phyloP scores from a whole-genome alignment of 2,329 filamentous ascomycete species.

The Claviceps capensis region DNA sequence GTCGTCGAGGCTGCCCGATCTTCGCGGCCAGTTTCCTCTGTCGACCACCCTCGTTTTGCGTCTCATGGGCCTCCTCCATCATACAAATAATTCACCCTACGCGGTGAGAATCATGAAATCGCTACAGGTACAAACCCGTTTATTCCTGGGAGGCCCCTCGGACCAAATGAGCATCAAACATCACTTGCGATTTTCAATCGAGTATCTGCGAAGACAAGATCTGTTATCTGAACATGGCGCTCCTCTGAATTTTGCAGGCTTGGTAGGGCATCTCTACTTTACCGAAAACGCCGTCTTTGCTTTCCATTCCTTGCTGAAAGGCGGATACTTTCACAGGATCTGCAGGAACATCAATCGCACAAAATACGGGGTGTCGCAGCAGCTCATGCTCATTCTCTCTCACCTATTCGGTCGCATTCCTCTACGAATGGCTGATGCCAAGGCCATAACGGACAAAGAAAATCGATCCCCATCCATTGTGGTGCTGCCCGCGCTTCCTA shows the following conservation, averaged over 20 bases:
- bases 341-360: conserved; percentile 39
- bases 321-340: conserved; percentile 52
- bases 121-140: conserved; percentile 52
- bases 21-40: conserved; percentile 66
- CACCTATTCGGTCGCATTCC: conserved; percentile 32
- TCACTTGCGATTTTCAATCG: conserved; percentile 67
- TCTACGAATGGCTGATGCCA: not conserved
- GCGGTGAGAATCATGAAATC: conserved; percentile 39
- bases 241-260: conserved; percentile 59
- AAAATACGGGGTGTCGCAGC: no score
- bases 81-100: not conserved
- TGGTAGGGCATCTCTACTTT: conserved; percentile 61
- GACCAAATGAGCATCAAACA: conserved; percentile 58
- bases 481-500: not conserved
- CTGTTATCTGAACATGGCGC: conserved; percentile 46
- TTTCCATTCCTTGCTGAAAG: conserved; percentile 59
- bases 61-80: conserved; percentile 49
- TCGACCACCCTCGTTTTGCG: conserved; percentile 60
- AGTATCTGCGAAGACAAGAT: conserved; percentile 58
- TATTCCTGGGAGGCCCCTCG: conserved; percentile 57
- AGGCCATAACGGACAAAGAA: not conserved
- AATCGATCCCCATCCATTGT: not conserved
- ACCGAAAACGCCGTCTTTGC: conserved; percentile 64
- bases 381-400: conserved; percentile 53
- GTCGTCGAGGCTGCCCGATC: conserved; percentile 57